Evolutionary conservation across 208 protist species (phyloP).

Genomic region (Trypanosoma cruzi): DNA sequence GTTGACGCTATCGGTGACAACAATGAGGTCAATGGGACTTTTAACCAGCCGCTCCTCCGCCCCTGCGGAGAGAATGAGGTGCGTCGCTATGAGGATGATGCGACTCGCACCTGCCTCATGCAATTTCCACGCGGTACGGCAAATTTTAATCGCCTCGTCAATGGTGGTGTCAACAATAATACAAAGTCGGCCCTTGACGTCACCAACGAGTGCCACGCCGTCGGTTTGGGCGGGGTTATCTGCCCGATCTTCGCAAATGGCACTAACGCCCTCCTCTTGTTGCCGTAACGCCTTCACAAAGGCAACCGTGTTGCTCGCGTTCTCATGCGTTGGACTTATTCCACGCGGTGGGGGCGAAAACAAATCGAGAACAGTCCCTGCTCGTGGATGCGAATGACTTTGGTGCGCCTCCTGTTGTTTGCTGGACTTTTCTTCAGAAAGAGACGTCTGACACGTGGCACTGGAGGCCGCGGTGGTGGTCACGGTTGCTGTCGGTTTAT

Average conservation of each 20-base stretch:
- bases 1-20: constrained; percentile 84
- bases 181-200: constrained; percentile 69
- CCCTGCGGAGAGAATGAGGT: constrained; percentile 73
- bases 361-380: background rate
- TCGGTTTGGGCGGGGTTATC: constrained; percentile 30
- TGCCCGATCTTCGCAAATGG: constrained; percentile 28
- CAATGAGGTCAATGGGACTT: constrained; percentile 75
- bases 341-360: background rate
- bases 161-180: constrained; percentile 81
- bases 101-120: constrained; percentile 60
- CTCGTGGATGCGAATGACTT: background rate
- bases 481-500: no score
- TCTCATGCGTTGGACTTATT: background rate
- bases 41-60: constrained; percentile 61
- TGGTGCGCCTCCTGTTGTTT: no score
- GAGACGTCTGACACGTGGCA: no score
- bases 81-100: constrained; percentile 75
- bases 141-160: constrained; percentile 80
- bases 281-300: constrained; percentile 59
- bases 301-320: constrained; percentile 39
- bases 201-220: constrained; percentile 70
- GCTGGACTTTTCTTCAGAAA: no score
- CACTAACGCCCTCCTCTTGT: constrained; percentile 52
- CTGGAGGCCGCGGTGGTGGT: no score
- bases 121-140: constrained; percentile 54